Evolutionary conservation across 768 basidiomycete species (phyloP).

Genomic region (Xerocomellus amylosporus): DNA sequence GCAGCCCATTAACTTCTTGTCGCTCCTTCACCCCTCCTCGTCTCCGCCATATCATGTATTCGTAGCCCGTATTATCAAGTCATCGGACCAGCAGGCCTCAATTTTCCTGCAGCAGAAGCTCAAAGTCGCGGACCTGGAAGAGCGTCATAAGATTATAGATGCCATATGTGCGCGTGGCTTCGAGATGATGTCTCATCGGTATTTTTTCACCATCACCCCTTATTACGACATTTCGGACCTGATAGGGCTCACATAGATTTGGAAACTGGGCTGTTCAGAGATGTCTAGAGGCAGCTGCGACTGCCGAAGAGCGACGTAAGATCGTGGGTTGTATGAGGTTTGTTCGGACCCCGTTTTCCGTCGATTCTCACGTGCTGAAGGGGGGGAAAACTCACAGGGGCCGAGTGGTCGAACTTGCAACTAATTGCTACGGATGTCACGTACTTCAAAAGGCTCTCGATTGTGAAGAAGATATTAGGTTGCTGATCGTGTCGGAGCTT

Average conservation of each 20-base stretch:
- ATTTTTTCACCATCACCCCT: constrained; percentile 3
- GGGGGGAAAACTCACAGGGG: constrained; percentile 43
- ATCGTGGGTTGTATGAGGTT: constrained; percentile 87
- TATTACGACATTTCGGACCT: constrained; percentile 6
- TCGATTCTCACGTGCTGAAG: constrained; percentile 9
- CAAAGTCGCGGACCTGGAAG: constrained; percentile 77
- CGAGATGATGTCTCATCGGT: constrained; percentile 93
- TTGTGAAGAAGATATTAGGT: constrained; percentile 82
- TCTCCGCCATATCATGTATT: constrained; percentile 81
- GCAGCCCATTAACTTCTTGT: constrained; percentile 87
- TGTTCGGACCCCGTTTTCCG: constrained; percentile 8
- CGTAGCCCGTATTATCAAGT: constrained; percentile 82
- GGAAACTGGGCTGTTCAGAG: constrained; percentile 92
- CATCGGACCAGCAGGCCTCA: constrained; percentile 86
- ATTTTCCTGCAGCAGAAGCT: constrained; percentile 90
- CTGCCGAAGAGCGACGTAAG: constrained; percentile 70
- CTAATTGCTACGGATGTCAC: constrained; percentile 87
- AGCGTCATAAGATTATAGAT: constrained; percentile 80
- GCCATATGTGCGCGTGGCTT: constrained; percentile 82
- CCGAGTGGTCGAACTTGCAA: constrained; percentile 81
- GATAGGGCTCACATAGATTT: constrained; percentile 48
- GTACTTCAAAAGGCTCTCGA: constrained; percentile 88
- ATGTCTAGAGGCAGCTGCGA: constrained; percentile 78
- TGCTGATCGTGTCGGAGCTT: constrained; percentile 81
- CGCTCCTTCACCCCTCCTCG: constrained; percentile 79